Evolutionary conservation across 2,329 filamentous ascomycete species (phyloP).

Genomic region (Venturiaceae sp.): DNA sequence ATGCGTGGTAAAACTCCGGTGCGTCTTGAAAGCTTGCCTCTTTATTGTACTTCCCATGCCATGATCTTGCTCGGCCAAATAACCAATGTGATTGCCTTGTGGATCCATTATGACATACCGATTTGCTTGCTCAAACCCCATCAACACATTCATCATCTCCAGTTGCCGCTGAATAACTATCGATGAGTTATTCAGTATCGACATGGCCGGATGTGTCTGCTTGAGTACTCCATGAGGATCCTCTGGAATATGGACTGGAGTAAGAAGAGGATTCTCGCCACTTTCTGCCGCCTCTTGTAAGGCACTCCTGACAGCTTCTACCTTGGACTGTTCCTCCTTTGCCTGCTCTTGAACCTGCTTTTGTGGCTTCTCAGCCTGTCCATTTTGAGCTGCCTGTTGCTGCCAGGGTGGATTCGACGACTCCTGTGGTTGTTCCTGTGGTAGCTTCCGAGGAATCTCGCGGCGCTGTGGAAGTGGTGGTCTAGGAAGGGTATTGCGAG

Average conservation of each 20-base stretch:
- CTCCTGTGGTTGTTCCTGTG: neutral
- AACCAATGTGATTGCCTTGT: constrained; percentile 52
- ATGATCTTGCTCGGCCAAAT: constrained; percentile 54
- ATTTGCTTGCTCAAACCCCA: constrained; percentile 59
- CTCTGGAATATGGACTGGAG: constrained; percentile 52
- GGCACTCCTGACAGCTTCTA: constrained; percentile 32
- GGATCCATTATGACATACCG: constrained; percentile 57
- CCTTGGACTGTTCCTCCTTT: constrained; percentile 19
- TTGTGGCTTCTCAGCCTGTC: neutral
- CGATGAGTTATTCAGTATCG: constrained; percentile 50
- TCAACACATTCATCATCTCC: constrained; percentile 56
- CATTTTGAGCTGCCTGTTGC: constrained; percentile 3
- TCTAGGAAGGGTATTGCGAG: constrained; percentile 17
- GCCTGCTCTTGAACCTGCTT: constrained; percentile 9
- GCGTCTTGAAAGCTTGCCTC: constrained; percentile 51
- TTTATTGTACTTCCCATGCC: constrained; percentile 46
- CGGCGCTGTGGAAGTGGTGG: constrained; percentile 11
- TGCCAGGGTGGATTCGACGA: neutral
- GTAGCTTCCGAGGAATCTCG: constrained; percentile 4
- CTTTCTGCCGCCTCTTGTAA: constrained; percentile 30
- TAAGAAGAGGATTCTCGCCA: constrained; percentile 40
- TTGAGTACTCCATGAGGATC: constrained; percentile 51
- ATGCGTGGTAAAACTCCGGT: constrained; percentile 54
- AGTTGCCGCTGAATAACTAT: constrained; percentile 54
- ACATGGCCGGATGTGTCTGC: constrained; percentile 46